A percentile compares a stretch with the other conserved stretches of the same genome.
These are phyloP conservation scores for Saccharomycopsis sp. DNA, from an alignment of 805 yeast species.

Conservation along the genomic window DNA sequence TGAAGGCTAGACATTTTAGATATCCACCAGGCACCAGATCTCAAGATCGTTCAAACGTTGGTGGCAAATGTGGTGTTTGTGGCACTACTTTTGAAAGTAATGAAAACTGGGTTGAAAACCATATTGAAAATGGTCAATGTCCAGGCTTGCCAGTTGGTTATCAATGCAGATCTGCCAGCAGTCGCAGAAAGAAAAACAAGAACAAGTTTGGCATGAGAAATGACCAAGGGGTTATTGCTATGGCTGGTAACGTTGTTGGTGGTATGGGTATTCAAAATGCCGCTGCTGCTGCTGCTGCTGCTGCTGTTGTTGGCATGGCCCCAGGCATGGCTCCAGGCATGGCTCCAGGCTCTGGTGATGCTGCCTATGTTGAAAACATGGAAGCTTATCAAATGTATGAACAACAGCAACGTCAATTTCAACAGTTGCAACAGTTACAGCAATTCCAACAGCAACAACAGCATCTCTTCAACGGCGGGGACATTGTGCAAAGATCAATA, in stretches of 20 bases:
- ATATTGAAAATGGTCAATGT: conserved; percentile 70
- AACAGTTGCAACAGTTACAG: conserved; percentile 17
- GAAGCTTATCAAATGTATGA: conserved; percentile 16
- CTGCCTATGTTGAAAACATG: conserved; percentile 13
- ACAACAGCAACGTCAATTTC: conserved; percentile 17
- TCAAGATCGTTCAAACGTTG: conserved; percentile 55
- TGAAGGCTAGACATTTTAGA: conserved; percentile 80
- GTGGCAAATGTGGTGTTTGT: conserved; percentile 76
- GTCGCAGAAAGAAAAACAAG: conserved; percentile 28
- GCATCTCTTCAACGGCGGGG: conserved; percentile 9
- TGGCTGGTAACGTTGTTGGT: neutral
- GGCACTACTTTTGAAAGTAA: conserved; percentile 55
- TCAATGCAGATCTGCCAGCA: conserved; percentile 28
- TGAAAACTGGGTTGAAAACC: conserved; percentile 70
- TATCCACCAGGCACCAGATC: conserved; percentile 84
- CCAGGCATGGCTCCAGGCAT: conserved; percentile 6
- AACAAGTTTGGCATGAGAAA: conserved; percentile 1
- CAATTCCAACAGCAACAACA: conserved; percentile 19
- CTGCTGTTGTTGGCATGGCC: conserved; percentile 2
- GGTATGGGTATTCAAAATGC: neutral
- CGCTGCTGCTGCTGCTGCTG: neutral
- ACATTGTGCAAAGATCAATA: conserved; percentile 17
- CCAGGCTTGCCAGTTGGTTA: conserved; percentile 34
- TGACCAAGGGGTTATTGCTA: neutral
- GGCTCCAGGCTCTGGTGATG: too few relatives aligned